Evolutionary conservation across 2,329 filamentous ascomycete species (phyloP), one percentile per base, ranked within the genome.

Genomic region (Aspergillus felis): DNA sequence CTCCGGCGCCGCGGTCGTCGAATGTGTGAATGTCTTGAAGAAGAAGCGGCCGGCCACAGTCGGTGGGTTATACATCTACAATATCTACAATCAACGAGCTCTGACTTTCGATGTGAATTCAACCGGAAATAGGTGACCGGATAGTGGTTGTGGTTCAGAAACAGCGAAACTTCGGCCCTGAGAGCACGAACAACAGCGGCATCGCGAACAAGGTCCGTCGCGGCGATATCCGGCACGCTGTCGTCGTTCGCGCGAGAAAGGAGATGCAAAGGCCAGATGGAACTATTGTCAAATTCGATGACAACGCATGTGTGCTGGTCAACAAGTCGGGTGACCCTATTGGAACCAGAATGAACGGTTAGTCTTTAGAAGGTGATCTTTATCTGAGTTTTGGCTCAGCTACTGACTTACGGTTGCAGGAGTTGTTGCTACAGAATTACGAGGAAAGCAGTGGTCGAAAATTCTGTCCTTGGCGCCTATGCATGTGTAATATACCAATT

Each of bases 121-220:
- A 4, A 24, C 24, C 4, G 17, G 29, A 9, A 24, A 50, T 24
- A 96, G 92, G 94, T 76, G 95, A 99, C 78, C 89, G 93, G 64
- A 96, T 99, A 68, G 92, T 99, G 64, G 91, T 96, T 62, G 94
- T 99, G 62, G 93, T 99, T 50, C 93, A 99, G 79, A 96, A 97
- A 75, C 92, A 97, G 77, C 88, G 92, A 66, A 85, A 84, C 68
- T 88, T 90, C 70, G 86, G 85, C 54, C 81, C 86, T 50, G 90
- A 91, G 66, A 86, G 86, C 59, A 85, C 88, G 55, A 88, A 86
- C 66, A 86, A 86, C 68, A 86, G 87, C 75, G 86, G 90, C 55
- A 88, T 87, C 63, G 88, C 90, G 57, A 93, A 92, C 82, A 97
- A 97, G 78, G 94, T 99, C 70, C 91, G 92, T 75, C 87, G 94